Evolutionary conservation across 1,139 yeast species (phyloP), one percentile per base, ranked within the genome.

Genomic region (Candida labiduridarum): DNA sequence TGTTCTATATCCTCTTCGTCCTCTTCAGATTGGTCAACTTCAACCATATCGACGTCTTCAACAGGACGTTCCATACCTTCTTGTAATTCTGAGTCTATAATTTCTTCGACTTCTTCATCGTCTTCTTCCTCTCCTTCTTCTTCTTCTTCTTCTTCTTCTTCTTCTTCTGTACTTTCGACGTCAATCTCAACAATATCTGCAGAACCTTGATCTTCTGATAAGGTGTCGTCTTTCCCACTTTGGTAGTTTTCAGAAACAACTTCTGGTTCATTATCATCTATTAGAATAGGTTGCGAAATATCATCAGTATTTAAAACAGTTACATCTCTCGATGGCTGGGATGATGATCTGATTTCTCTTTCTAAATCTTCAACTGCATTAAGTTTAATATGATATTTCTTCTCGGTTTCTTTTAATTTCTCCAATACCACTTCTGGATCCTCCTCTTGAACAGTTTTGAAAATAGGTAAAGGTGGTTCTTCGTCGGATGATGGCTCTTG

Each of bases 361-460:
- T 68, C 70, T 44, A 72, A 60, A 19, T 66, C 68, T 0, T 60
- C 60, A 12, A 72, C 69, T 1, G 77, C 66, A 35, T 59, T 59
- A 41, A 76, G 62, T 46, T 64, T 65, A 22, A 76, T 58, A 30
- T 72, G 60, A 52, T 60, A 74, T 47, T 64, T 72, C 41, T 58
- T 55, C 49, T 74, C 78, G 0, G 73, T 67, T 25, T 63, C 65
- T 45, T 61, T 63, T 35, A 76, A 63, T 35, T 69, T 60, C 29
- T 58, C 50, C 35, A 76, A 59, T 2, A 65, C 61, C 0, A 51
- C 62, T 45, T 66, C 67, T 1, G 77, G 76, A 6, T 64, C 62
- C 49, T 75, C 79, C 16, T 60, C 62, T 31, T 55, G 49, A 4
- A 75, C 59, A 0, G 78, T 68, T 49, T 58, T 67, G 60, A 75